Evolutionary conservation across 2,329 filamentous ascomycete species (phyloP).

Genomic region (Colletotrichum euphorbiae): DNA sequence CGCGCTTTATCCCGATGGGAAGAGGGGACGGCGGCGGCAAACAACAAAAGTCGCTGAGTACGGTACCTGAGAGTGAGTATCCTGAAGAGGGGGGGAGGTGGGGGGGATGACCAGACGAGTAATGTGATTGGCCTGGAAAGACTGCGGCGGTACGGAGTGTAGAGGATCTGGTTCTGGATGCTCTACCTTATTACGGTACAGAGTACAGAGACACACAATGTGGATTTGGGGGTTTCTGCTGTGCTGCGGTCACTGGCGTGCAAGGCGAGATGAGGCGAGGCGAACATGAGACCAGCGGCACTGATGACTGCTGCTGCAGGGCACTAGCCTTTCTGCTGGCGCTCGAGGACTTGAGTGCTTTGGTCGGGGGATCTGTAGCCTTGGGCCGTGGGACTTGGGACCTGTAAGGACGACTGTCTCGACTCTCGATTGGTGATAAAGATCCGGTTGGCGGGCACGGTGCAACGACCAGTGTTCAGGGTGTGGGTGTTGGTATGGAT

Average conservation of each 20-base stretch:
- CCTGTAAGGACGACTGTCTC: constrained; percentile 23
- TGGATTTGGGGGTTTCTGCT: no score
- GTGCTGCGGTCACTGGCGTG: not conserved
- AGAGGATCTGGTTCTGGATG: not conserved
- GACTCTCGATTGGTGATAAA: constrained; percentile 33
- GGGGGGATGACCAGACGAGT: no score
- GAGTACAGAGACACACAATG: no score
- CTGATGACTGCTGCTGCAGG: constrained; percentile 11
- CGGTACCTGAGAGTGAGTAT: no score
- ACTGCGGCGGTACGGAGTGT: no score
- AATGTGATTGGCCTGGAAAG: not conserved
- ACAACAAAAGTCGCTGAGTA: constrained; percentile 1
- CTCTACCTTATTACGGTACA: no score
- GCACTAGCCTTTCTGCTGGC: constrained; percentile 1
- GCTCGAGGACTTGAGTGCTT: constrained; percentile 2
- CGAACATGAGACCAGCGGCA: constrained; percentile 19
- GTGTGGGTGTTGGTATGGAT: not conserved
- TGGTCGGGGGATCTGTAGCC: not conserved
- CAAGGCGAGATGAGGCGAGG: constrained; percentile 17
- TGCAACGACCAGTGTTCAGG: constrained; percentile 11
- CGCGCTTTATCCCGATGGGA: constrained; percentile 32
- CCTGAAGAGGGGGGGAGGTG: no score
- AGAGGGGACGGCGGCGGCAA: constrained; percentile 15
- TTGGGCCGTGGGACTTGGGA: not conserved
- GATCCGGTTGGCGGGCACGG: constrained; percentile 31